Evolutionary conservation across 169 alveolate species (phyloP).

Genomic region (Cryptosporidium ubiquitum): DNA sequence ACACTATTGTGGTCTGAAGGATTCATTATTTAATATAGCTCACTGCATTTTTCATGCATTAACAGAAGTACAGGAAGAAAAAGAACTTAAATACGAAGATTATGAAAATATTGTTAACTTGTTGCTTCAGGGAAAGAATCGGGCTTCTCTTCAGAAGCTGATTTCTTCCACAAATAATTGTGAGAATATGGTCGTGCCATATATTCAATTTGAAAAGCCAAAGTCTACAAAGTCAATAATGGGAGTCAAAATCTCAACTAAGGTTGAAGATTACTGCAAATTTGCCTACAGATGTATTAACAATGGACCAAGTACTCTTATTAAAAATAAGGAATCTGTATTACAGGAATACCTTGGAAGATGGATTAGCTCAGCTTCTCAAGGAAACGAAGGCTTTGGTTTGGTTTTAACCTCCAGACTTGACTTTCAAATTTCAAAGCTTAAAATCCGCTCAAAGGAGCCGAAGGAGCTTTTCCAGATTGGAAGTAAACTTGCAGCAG

Average conservation of each 20-base stretch:
- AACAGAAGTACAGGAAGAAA: background rate
- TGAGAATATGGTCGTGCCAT: constrained; percentile 10
- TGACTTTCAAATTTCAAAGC: constrained; percentile 10
- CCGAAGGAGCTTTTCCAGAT: constrained; percentile 9
- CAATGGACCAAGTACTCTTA: constrained; percentile 42
- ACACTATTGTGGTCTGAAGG: constrained; percentile 61
- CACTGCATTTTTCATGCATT: constrained; percentile 68
- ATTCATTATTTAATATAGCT: constrained; percentile 5
- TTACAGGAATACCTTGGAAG: constrained; percentile 19
- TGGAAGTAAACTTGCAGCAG: background rate
- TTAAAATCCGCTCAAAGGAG: constrained; percentile 23
- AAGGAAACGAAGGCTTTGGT: background rate
- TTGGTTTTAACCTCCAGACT: constrained; percentile 25
- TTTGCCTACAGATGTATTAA: constrained; percentile 29
- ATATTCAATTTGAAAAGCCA: background rate
- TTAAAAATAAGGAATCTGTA: background rate
- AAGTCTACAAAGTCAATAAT: constrained; percentile 16
- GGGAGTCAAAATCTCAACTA: constrained; percentile 25
- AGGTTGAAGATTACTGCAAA: constrained; percentile 43
- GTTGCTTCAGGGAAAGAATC: constrained; percentile 3
- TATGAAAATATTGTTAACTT: constrained; percentile 10
- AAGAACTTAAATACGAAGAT: constrained; percentile 4
- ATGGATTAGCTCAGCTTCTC: background rate
- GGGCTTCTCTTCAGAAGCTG: background rate
- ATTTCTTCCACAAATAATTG: constrained; percentile 1